These are phyloP conservation scores for Solanum boliviense DNA, from an alignment of 257 asterid genomes.

Conservation along the genomic window DNA sequence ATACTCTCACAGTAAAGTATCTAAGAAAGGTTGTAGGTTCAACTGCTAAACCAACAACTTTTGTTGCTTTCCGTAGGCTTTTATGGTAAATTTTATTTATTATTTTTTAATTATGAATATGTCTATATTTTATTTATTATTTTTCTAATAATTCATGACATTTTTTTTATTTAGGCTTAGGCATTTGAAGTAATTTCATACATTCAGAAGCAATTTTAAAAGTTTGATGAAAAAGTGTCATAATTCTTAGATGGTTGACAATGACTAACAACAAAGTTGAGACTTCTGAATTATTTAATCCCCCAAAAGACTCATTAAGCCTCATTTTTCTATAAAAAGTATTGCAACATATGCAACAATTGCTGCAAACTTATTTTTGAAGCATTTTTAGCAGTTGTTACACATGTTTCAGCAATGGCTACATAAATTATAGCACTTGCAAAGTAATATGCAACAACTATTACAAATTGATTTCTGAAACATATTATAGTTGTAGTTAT, in stretches of 20 bases:
- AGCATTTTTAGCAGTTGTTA: background rate
- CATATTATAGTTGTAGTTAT: no score
- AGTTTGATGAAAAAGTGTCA: background rate
- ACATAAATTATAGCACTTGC: background rate
- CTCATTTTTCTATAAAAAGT: no score
- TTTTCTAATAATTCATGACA: background rate
- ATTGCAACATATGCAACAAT: background rate
- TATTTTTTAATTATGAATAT: no score
- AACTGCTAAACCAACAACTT: background rate
- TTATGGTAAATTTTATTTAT: background rate
- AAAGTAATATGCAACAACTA: background rate
- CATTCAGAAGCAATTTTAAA: no score
- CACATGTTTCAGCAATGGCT: background rate
- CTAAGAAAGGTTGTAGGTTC: background rate
- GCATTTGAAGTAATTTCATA: background rate
- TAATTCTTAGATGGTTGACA: background rate
- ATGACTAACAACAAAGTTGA: background rate
- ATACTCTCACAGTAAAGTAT: no score
- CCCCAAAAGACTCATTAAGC: background rate
- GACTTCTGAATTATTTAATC: background rate
- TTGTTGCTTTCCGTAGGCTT: background rate
- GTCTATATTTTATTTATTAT: background rate
- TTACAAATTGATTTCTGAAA: no score
- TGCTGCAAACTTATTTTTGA: background rate
- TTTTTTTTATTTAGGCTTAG: background rate